Evolutionary conservation across 225 moss, liverwort and hornwort species (phyloP), one percentile per base, ranked within the genome.

Genomic region (Takakia lepidozioides): DNA sequence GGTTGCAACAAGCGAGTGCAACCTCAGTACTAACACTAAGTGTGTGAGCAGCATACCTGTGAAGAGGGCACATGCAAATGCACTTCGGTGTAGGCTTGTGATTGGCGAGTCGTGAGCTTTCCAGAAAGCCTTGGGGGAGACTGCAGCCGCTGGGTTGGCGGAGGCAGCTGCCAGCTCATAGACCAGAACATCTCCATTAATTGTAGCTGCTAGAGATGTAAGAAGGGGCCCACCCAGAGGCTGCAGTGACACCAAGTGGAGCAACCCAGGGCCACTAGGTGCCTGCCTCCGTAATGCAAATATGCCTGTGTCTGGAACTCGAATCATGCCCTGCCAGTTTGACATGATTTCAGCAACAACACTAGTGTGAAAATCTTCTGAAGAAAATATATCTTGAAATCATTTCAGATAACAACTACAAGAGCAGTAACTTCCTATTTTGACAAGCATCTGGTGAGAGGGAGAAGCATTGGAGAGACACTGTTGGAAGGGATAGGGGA

Each of bases 81-180:
- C 56, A 49, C 75, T 83, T 41, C 83, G 67, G 52, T 83, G 83
- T 38, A 79, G 62, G 19, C 74, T 74, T 40, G 79, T 79, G 58
- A 83, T 79, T 21, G 75, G 75, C 19, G 66, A 49, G 39, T 70
- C 67, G 49, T 83, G 79, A 29, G 83, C 83, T 71, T 79, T 79
- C 83, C 78, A 79, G 52, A 51, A 59, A 36, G 83, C 83, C 61
- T 75, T 83, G 18, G 83, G 83, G 17, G 53, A 23, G 20, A 52
- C 59, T 40, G 74, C 29, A 34, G 55, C 60, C 29, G 69, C 63
- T 23, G 83, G 83, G 62, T 52, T 62, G 42, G 48, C 14, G 26
- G 62, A 20, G 28, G 74, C 83, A 46, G 79, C 55, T 38, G 78
- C 52, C 19, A 83, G 62, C 59, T 83, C 83, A 56, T 79, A 83